Percentiles rank a stretch among this genome's conserved stretches.
Conservation (phyloP, 2,329 filamentous ascomycete genomes). For the Colletotrichum horii region DNA sequence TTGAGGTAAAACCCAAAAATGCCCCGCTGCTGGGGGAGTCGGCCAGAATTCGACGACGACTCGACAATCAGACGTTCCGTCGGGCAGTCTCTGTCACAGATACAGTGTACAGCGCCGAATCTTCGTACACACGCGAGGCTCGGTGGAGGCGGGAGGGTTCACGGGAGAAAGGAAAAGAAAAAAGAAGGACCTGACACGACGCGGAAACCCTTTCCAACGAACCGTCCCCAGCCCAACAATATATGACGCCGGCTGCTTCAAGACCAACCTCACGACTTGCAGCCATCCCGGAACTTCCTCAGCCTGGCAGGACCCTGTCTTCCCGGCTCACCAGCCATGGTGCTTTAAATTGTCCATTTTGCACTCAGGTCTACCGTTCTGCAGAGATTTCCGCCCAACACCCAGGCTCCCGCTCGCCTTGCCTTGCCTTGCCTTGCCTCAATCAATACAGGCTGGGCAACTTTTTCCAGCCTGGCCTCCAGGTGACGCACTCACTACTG, state of each 20-base stretch:
- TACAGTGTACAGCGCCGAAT: background rate
- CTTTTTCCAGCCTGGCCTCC: background rate
- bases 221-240: conserved; percentile 7
- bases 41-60: background rate
- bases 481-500: conserved; percentile 10
- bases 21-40: background rate
- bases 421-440: background rate
- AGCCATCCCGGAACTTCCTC: background rate
- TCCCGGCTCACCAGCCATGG: background rate
- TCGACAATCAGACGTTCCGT: background rate
- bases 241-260: conserved; percentile 2
- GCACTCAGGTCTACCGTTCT: background rate
- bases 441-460: background rate
- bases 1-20: background rate
- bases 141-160: background rate
- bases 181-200: background rate
- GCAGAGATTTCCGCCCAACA: conserved; percentile 4
- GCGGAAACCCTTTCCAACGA: background rate
- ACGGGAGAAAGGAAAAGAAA: background rate
- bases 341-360: conserved; percentile 17
- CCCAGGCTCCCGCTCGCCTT: background rate
- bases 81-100: background rate
- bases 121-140: background rate
- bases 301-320: conserved; percentile 12
- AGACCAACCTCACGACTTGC: background rate